Evolutionary conservation across 73 alveolate genomes (phyloP), one percentile per base, ranked within the genome.

Genomic region (Tetrahymena borealis): DNA sequence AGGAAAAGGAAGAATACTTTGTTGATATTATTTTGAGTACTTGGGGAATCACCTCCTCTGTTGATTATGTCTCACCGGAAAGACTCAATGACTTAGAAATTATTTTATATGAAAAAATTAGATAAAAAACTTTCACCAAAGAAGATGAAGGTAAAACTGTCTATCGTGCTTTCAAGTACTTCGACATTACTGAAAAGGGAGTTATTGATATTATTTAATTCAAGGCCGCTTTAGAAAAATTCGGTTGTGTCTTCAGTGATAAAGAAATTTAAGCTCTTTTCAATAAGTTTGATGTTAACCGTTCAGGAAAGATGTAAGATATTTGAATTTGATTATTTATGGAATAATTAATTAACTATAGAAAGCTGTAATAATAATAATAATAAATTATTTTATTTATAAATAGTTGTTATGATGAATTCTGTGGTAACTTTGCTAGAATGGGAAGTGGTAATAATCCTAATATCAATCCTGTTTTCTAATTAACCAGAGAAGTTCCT

Each of bases 381-480:
- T n/a, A n/a, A n/a, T n/a, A n/a, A n/a, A n/a, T n/a, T n/a, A n/a
- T n/a, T n/a, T n/a, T n/a, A n/a, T n/a, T n/a, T n/a, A 41, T 41
- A 41, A 2, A 7, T 20, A 60, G 85, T 9, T 97, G 97, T 78
- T 97, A 97, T 93, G 99, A 95, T 90, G 99, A 97, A 91, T 94
- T 97, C 35, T 94, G 98, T 38, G 91, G 94, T 39, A 91, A 91
- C 90, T 90, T 97, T 90, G 99, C 99, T 35, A 90, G 93, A 78
- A 95, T 90, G 97, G 99, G 99, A 37, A 92, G 97, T 90, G 99
- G 99, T 32, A 94, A 94, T 37, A 97, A 97, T 94, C 98, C 99
- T 12, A 97, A 97, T 93, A 97, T 97, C 31, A 96, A 96, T 90
- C 98, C 98, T 91, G 98, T 96, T 6, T 96, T 96, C 77, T 93